A percentile compares a stretch with the other conserved stretches of the same genome.
phyloP scores from a whole-genome alignment of 1,284 basidiomycete genomes.

The Mycosarcoma maydis region DNA sequence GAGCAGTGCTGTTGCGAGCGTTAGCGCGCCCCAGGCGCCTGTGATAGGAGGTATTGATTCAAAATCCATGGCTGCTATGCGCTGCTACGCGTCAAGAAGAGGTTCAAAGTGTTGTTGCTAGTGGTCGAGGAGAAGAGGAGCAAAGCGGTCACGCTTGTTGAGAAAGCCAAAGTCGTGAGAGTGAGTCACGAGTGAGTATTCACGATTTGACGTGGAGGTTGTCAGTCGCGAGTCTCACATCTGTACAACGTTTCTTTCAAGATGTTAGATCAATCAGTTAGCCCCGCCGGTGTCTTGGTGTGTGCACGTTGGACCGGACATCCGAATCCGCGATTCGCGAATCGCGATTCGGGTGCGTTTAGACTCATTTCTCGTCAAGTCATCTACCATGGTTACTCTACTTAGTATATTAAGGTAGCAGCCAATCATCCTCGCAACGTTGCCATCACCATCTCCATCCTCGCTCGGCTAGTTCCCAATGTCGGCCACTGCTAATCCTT shows the following conservation, averaged over 20 bases:
- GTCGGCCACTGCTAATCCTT: slow-evolving; percentile 51
- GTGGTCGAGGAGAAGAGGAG: not conserved
- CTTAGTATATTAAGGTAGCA: too few species aligned
- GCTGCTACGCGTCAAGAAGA: too few species aligned
- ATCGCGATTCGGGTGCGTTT: too few species aligned
- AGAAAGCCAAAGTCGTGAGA: too few species aligned
- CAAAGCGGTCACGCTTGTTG: not conserved
- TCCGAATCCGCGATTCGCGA: not conserved
- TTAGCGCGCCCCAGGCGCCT: slow-evolving; percentile 49
- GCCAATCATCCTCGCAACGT: too few species aligned
- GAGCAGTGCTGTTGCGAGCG: slow-evolving; percentile 46
- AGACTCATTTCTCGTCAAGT: not conserved
- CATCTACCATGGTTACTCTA: not conserved
- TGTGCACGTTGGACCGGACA: not conserved
- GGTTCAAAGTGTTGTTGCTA: slow-evolving; percentile 11
- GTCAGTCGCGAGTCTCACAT: too few species aligned
- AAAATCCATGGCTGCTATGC: slow-evolving; percentile 55
- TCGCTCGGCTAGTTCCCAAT: slow-evolving; percentile 8
- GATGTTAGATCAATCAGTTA: slow-evolving; percentile 1
- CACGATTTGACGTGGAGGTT: slow-evolving; percentile 12
- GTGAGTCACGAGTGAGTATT: too few species aligned
- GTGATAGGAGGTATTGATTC: slow-evolving; percentile 62
- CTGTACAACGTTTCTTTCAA: too few species aligned
- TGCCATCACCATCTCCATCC: slow-evolving; percentile 4
- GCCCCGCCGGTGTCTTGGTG: too few species aligned